Conservation (phyloP, 345 rosid genomes). For the Lenwebbia sp. region DNA sequence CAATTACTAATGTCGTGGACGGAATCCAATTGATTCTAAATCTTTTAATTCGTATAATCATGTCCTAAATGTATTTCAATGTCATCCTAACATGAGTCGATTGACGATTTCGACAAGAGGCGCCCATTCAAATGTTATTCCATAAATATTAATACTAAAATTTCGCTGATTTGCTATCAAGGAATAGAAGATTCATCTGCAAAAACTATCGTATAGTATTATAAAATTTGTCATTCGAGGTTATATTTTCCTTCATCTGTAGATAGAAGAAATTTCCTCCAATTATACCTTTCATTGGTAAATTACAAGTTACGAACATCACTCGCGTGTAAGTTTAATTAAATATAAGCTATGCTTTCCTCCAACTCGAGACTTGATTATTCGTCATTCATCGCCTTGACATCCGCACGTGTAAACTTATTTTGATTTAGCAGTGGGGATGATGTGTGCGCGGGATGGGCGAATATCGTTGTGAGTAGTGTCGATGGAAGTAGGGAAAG, state of each 20-base stretch:
- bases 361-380: neutral
- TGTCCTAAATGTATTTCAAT: neutral
- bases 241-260: neutral
- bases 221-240: neutral
- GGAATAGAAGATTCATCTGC: neutral
- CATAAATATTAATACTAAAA: neutral
- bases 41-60: neutral
- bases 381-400: neutral
- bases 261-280: neutral
- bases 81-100: neutral
- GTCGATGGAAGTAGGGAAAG: no score
- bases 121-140: no score
- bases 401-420: neutral
- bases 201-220: neutral
- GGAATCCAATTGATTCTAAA: neutral
- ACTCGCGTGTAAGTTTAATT: neutral
- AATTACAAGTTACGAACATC: neutral
- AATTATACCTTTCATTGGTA: neutral
- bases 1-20: neutral
- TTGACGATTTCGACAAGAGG: neutral
- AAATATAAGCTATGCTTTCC: neutral
- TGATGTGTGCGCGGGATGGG: no score
- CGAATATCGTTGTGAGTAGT: no score
- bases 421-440: no score
- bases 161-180: neutral